These are phyloP conservation scores for Cicer arietinum DNA, from an alignment of 306 rosid species.

Conservation along the genomic window DNA sequence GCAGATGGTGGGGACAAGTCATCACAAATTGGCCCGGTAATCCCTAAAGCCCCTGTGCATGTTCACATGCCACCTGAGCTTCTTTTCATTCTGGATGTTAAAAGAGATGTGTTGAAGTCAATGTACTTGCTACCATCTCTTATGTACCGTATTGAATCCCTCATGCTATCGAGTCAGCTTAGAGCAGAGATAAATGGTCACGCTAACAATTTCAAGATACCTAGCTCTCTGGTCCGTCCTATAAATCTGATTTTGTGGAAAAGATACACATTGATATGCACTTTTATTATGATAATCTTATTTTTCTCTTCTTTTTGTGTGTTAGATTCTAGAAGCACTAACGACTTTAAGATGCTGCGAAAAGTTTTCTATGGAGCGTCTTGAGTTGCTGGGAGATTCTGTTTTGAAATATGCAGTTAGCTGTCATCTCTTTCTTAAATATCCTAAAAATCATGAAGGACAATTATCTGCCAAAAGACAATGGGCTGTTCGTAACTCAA, in stretches of 20 bases:
- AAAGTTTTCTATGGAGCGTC: constrained; percentile 88
- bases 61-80: constrained; percentile 95
- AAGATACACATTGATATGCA: constrained; percentile 18
- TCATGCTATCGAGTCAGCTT: constrained; percentile 91
- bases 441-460: constrained; percentile 82
- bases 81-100: constrained; percentile 59
- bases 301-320: constrained; percentile 37
- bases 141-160: constrained; percentile 82
- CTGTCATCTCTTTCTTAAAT: constrained; percentile 82
- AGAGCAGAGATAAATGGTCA: constrained; percentile 70
- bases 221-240: constrained; percentile 72
- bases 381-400: constrained; percentile 97
- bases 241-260: constrained; percentile 23
- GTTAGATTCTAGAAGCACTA: constrained; percentile 87
- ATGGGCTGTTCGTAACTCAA: constrained; percentile 67
- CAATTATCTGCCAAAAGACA: constrained; percentile 63
- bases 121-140: constrained; percentile 83
- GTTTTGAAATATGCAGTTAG: constrained; percentile 81
- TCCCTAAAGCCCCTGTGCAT: constrained; percentile 61
- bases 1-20: constrained; percentile 57
- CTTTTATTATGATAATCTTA: constrained; percentile 29
- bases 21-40: constrained; percentile 44
- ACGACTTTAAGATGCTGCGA: constrained; percentile 82
- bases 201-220: constrained; percentile 52
- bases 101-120: constrained; percentile 68